Conservation (phyloP, 192 early-diverging fungal genomes). For the Chytriomyces hyalinus region DNA sequence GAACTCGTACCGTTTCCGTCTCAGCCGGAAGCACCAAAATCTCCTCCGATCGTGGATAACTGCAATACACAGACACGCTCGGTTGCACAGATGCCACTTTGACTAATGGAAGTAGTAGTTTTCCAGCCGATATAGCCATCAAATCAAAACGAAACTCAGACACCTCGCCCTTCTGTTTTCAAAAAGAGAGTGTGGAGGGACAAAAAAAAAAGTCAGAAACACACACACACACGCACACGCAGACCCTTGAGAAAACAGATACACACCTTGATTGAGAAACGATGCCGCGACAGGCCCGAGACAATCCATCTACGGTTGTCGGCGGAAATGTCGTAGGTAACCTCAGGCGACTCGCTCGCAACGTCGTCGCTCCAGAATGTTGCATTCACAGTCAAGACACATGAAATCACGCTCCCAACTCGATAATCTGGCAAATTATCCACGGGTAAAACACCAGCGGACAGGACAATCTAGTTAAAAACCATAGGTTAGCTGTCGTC, state of each 20-base stretch:
- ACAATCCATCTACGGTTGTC: constrained; percentile 75
- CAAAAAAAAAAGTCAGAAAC: not conserved
- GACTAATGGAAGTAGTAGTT: constrained; percentile 30
- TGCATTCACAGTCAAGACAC: constrained; percentile 49
- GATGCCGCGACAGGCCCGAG: constrained; percentile 64
- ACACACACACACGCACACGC: too few relatives aligned
- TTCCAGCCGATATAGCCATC: constrained; percentile 65
- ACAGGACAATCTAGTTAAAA: constrained; percentile 49
- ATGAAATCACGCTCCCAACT: constrained; percentile 64
- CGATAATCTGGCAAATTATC: constrained; percentile 44
- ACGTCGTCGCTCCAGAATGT: constrained; percentile 36
- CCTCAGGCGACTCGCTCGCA: constrained; percentile 37
- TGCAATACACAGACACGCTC: not conserved
- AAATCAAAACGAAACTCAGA: constrained; percentile 57
- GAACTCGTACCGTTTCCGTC: not conserved
- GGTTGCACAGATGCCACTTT: not conserved
- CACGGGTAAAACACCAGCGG: constrained; percentile 28
- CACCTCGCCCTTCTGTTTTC: constrained; percentile 23
- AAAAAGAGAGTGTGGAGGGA: not conserved
- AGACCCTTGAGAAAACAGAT: not conserved
- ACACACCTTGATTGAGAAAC: constrained; percentile 64
- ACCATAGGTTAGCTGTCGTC: constrained; percentile 23
- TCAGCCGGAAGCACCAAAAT: constrained; percentile 7
- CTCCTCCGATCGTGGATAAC: constrained; percentile 1
- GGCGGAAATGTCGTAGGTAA: constrained; percentile 65